Evolutionary conservation across 805 yeast genomes (phyloP).

Genomic region (Jamesozyma hellenica): DNA sequence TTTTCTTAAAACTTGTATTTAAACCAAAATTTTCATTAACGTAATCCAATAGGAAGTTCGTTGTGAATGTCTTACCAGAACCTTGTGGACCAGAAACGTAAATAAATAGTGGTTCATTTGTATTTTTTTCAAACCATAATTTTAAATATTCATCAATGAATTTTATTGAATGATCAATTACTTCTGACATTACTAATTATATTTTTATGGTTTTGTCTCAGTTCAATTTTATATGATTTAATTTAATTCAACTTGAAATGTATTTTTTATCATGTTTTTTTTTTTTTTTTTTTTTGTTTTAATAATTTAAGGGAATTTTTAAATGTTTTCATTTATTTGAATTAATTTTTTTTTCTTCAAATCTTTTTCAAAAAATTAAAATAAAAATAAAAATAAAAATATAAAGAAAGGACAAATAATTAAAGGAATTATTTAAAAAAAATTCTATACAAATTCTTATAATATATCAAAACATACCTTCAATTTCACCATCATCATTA

Average conservation of each 20-base stretch:
- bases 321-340: no score
- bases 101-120: constrained; percentile 36
- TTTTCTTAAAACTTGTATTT: constrained; percentile 13
- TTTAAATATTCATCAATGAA: constrained; percentile 17
- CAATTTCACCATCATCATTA: constrained; percentile 80
- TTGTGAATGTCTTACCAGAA: constrained; percentile 58
- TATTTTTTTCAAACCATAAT: constrained; percentile 15
- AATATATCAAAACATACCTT: constrained; percentile 62
- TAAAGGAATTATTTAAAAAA: no score
- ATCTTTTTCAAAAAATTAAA: no score
- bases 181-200: constrained; percentile 3
- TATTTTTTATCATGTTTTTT: no score
- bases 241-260: background rate
- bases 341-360: no score
- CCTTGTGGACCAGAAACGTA: constrained; percentile 73
- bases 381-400: no score
- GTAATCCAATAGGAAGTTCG: constrained; percentile 32
- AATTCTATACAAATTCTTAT: background rate
- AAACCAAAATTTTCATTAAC: constrained; percentile 31
- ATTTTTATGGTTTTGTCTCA: background rate
- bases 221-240: background rate
- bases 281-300: no score
- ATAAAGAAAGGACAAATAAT: no score
- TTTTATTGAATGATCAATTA: background rate
- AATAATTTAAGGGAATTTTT: no score